Base-by-base conservation (phyloP, 345 rosid genomes). In the Arabidopsis suecica region DNA sequence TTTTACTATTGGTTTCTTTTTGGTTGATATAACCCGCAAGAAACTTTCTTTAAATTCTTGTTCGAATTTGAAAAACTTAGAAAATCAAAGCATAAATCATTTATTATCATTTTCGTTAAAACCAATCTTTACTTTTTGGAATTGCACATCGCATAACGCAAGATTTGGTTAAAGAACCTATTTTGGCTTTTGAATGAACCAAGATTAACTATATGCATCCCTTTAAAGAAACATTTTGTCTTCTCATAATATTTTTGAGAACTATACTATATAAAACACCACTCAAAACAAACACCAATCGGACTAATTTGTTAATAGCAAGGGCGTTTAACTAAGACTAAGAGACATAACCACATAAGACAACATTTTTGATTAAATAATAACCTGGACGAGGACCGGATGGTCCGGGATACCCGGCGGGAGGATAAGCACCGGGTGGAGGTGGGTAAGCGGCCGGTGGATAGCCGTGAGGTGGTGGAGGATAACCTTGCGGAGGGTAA, bases 351-450 rank as follows among this genome's bases (percentile, higher is more conserved):
- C 32, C 25, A 66, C 32, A 51, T 12, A 40, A 8, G 49, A 42
- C 14, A 34, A n/a, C 13, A n/a, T 5, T 4, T 38, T 2, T 28
- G 9, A 45, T 44, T n/a, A 33, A n/a, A 25, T 6, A 66, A 41
- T 14, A 25, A 68, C 97, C 98, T 82, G 90, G 77, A 20, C 85
- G 88, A n/a, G 87, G 82, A 81, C 84, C 88, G 36, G 96, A 87
- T 8, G 87, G 72, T 12, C 93, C 94, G 4, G 91, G 89, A 63
- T 87, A 85, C 58, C 86, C 89, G 22, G 88, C 87, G 1, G 93
- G 93, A 55, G 93, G 88, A 77, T 90, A 88, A 66, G 81, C 73
- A 0, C 81, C 81, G 12, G 72, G 81, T 59, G 77, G 77, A 33
- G 81, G 81, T 42, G 80, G 80, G 70, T 77, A 77, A 70, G 71